Conservation (phyloP, 2,329 filamentous ascomycete species). For the Neonectria faginata region DNA sequence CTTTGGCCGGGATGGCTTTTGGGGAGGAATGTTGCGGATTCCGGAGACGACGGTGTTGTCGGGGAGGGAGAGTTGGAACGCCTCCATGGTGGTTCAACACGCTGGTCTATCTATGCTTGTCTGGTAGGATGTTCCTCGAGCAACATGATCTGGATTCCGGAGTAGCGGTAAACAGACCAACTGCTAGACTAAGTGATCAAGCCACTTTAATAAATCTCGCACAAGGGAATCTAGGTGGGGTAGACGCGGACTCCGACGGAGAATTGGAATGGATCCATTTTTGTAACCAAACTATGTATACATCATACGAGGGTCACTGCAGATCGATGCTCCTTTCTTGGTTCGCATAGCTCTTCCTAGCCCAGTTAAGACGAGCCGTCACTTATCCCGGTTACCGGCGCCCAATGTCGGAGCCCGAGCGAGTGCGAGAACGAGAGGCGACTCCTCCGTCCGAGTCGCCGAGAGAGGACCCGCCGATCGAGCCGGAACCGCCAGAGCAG, state of each 20-base stretch:
- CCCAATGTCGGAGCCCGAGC: slow-evolving; percentile 17
- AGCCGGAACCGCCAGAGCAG: slow-evolving; percentile 18
- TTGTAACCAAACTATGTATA: background rate
- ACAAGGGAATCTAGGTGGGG: background rate
- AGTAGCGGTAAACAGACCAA: background rate
- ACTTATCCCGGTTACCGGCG: background rate
- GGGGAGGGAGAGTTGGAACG: slow-evolving; percentile 30
- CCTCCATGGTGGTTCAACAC: slow-evolving; percentile 26
- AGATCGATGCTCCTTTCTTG: background rate
- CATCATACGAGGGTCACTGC: background rate
- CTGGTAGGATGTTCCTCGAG: background rate
- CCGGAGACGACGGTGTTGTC: slow-evolving; percentile 31
- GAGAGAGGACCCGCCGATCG: slow-evolving; percentile 31
- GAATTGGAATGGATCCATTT: slow-evolving; percentile 17
- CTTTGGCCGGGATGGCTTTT: slow-evolving; percentile 15
- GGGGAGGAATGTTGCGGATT: slow-evolving; percentile 32
- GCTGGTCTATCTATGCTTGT: background rate
- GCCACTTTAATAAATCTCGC: slow-evolving; percentile 1
- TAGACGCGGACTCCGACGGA: background rate
- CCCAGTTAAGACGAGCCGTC: slow-evolving; percentile 11
- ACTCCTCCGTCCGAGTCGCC: slow-evolving; percentile 7
- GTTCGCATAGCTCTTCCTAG: slow-evolving; percentile 3
- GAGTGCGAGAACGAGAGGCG: background rate
- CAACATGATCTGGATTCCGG: background rate
- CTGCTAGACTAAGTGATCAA: background rate